Evolutionary conservation across 2,329 filamentous ascomycete species (phyloP), one percentile per base, ranked within the genome.

Genomic region (Rhytidhysteron rufulum): DNA sequence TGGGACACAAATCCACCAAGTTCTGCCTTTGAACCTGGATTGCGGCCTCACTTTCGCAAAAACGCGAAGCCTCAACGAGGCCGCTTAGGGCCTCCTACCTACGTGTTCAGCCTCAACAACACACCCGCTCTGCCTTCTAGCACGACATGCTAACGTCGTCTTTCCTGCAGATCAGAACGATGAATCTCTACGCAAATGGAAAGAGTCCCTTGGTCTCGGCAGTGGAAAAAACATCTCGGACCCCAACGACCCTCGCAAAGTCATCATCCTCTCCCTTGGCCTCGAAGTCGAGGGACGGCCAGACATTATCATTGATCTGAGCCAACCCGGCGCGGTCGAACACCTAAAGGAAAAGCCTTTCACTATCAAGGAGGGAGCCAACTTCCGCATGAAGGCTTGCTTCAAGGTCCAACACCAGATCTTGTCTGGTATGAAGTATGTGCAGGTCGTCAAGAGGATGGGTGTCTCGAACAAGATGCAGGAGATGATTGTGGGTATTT

Each of bases 391-490:
- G 87, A 89, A 86, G 65, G 90, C 86, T 43, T 80, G 81, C 47
- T 98, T 97, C 78, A 86, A 90, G 72, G 93, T 98, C 33, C 89
- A 98, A 75, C 89, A 96, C 67, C 86, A 97, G 70, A 91, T 98
- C 52, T 79, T 97, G 40, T 93, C 87, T 56, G 93, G 93, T 33
- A 72, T 98, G 63, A 94, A 96, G 73, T 98, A 97, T 68, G 80
- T 98, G 42, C 93, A 98, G 72, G 79, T 89, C 30, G 86, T 96
- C 48, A 95, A 93, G 78, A 79, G 90, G 56, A 89, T 89, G 76
- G 86, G 87, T 40, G 78, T 97, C 64, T 81, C 80, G 46, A 87
- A 85, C 74, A 98, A 96, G 80, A 86, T 93, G 60, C 86, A 94
- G 57, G 91, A 97, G 74, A 98, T 98, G 93, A 86, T 98, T 78